Base-by-base conservation (phyloP, 495 filamentous ascomycete species). In the Parachaetomium inaequale region DNA sequence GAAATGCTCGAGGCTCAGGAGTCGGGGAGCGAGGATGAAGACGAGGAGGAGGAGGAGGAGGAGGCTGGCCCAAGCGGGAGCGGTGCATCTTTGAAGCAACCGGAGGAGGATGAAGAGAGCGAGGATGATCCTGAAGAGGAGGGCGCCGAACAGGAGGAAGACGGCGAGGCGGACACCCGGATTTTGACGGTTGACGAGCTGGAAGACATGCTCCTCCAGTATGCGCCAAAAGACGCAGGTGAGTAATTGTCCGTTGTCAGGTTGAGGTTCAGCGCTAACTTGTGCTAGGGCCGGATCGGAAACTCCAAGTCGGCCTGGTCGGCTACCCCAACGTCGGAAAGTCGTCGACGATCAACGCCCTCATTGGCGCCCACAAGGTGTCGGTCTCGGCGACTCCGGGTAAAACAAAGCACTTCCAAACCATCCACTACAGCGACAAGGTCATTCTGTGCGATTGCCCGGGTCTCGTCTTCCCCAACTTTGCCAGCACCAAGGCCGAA, bases 351-450 rank as follows among this genome's bases (percentile, higher is more conserved):
- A 98, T 99, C 81, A 99, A 99, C 77, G 93, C 95, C 14, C 85
- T 99, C 43, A 90, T 97, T 61, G 95, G 95, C 55, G 88, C 95
- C 58, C 98, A 96, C 82, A 98, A 98, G 77, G 95, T 99, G 5
- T 97, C 93, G 2, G 95, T 99, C 43, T 98, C 95, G 42, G 87
- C 93, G 29, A 99, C 95, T 2, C 95, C 95, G 7, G 95, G 95
- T 60, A 99, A 98, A 76, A 99, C 95, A 11, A 99, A 99, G 78
- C 95, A 99, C 70, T 99, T 99, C 79, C 95, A 99, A 74, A 99
- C 95, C 19, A 92, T 99, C 65, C 93, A 96, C 73, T 82, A 98
- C 51, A 92, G 89, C 63, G 87, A 92, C 17, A 82, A 86, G 63
- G 90, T 98, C 64, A 84, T 97, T 66, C 82, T 99, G 23, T 98